Evolutionary conservation across 495 filamentous ascomycete species (phyloP), one percentile per base, ranked within the genome.

Genomic region (Niebla homalea): DNA sequence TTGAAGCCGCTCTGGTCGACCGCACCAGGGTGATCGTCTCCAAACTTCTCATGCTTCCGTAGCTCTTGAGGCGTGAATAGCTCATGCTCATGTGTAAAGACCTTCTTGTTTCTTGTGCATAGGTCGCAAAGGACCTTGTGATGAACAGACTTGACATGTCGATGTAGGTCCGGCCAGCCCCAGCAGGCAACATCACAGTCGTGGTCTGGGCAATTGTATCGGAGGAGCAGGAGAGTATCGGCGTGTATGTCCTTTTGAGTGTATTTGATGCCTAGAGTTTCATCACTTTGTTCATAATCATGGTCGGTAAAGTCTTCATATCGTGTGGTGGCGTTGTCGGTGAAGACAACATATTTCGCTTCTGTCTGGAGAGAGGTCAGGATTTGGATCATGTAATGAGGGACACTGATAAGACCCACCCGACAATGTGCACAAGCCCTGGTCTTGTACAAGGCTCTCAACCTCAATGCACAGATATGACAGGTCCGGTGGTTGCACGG

Each of bases 61-160:
- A 97, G 67, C 56, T 89, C 85, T 45, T 79, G 74, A n/a, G 72
- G 67, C 4, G 85, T 84, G 60, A 95, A 96, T n/a, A 99, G 73
- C 20, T 86, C 86, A 60, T 99, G 92, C 66, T 99, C 92, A 63
- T 97, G 93, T 0, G 92, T 95, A 55, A 99, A 99, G 36, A 95
- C 89, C 55, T 95, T 95, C 70, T 99, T 97, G 66, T 95, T 85
- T 36, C 86, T 68, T 1, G 88, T 90, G 64, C 92, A 99, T 15
- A 97, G 74, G 64, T 95, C 88, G 66, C 92, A 99, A 81, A 99
- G 87, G 60, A 85, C 78, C 66, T 84, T 92, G 52, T 82, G 70
- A 70, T 99, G 92, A 32, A 76, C 76, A 36, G 59, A 71, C 56
- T 80, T 84, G 35, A 96, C 89, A 72, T 99, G 92, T 43, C 84